Evolutionary conservation across 202 grass and related monocot species (phyloP), one percentile per base, ranked within the genome.

Genomic region (Zoysia matrella): DNA sequence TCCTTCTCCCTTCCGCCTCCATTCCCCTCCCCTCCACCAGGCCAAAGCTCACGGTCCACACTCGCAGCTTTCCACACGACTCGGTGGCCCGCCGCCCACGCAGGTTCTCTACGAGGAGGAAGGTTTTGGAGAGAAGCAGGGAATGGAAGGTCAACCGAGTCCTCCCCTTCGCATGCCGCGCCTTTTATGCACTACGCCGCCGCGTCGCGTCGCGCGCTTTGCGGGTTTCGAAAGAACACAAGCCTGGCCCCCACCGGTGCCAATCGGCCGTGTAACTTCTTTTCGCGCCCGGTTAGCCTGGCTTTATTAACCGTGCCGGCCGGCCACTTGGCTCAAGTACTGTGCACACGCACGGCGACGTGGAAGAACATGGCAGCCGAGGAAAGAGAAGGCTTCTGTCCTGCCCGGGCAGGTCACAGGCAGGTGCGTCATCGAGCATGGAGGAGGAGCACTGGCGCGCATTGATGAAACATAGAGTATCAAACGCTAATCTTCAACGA

Each of bases 1-100:
- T 18, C 79, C 82, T 80, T 72, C 89, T 70, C 72, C 89, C 86
- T 30, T 80, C 80, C 2, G 7, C 83, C 12, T 65, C 69, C 43
- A 60, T 91, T 84, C 41, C 18, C 22, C 47, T 60, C 5, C 8
- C 22, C 22, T 30, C 22, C 22, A 30, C 22, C 22, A 1, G 40
- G 7, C 39, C 40, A 4, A 57, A 30, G 40, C 36, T 45, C 72
- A 15, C 65, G 45, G 45, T 1, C 5, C 36, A 43, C 14, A 6
- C 75, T 18, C 67, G n/a, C 47, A 50, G 77, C 12, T 66, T 9
- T 5, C 39, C 22, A 30, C 22, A 30, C 22, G 22, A 30, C 22
- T 30, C 5, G 58, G 18, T 67, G 42, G 64, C 11, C 41, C 42
- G 22, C 22, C 22, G 22, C 22, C 22, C 22, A 14, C 64, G 41